Conservation (phyloP, 257 asterid genomes). For the Solanum lignicaule region DNA sequence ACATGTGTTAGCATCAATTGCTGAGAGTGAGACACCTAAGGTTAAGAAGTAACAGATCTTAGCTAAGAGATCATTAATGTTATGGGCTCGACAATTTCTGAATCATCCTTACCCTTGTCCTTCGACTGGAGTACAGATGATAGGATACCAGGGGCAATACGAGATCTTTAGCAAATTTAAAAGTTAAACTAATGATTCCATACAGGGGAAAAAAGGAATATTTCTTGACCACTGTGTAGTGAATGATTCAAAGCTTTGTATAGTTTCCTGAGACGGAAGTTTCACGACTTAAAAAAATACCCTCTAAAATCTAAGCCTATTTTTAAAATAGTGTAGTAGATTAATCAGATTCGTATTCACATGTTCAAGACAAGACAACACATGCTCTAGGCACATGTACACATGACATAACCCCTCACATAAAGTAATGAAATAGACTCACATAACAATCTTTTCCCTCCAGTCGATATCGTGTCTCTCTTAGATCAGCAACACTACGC, state of each 20-base stretch:
- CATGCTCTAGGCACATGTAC: neutral
- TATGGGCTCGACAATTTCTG: neutral
- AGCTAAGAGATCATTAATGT: neutral
- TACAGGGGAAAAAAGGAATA: neutral
- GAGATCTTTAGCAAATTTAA: neutral
- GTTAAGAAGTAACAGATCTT: neutral
- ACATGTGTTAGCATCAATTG: neutral
- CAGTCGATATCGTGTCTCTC: constrained; percentile 63
- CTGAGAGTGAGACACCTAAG: neutral
- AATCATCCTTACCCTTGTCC: neutral
- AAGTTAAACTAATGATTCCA: neutral
- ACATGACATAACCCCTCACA: neutral
- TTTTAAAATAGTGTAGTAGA: neutral
- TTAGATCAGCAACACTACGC: constrained; percentile 75
- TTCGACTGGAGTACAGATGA: neutral
- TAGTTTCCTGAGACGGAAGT: neutral
- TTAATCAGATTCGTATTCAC: neutral
- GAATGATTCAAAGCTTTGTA: neutral
- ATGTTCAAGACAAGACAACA: neutral
- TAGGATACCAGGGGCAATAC: neutral
- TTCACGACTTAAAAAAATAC: neutral
- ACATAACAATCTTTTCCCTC: constrained; percentile 98
- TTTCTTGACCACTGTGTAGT: neutral
- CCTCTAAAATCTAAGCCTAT: neutral
- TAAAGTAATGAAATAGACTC: constrained; percentile 28